A percentile compares a stretch with the other conserved stretches of the same genome.
These are phyloP conservation scores for Psilocybe cubensis DNA, from an alignment of 768 basidiomycete genomes.

Conservation along the genomic window DNA sequence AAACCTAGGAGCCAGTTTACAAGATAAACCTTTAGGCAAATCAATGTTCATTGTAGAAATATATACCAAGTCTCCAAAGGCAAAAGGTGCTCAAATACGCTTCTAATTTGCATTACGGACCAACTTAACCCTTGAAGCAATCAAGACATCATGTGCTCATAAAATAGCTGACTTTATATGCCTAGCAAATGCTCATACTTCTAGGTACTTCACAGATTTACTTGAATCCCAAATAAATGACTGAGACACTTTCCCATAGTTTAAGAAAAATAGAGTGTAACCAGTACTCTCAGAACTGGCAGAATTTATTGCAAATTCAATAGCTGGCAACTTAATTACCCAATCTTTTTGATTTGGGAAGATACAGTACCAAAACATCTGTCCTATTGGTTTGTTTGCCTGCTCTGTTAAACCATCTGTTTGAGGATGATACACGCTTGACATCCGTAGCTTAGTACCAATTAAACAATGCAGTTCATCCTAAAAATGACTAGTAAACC, in stretches of 20 bases:
- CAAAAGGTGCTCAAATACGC: conserved; percentile 19
- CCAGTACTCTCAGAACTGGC: conserved; percentile 23
- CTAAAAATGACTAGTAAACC: conserved; percentile 15
- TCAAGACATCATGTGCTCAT: conserved; percentile 36
- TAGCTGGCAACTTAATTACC: conserved; percentile 28
- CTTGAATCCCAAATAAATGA: conserved; percentile 23
- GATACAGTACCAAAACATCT: conserved; percentile 27
- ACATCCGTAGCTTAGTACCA: conserved; percentile 11
- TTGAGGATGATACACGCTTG: conserved; percentile 10
- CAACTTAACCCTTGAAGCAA: conserved; percentile 32
- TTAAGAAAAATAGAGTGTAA: conserved; percentile 29
- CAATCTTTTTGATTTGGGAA: conserved; percentile 33
- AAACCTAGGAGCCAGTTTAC: conserved; percentile 26
- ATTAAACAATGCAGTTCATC: conserved; percentile 9
- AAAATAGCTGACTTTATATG: conserved; percentile 27
- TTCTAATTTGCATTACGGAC: conserved; percentile 29
- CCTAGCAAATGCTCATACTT: conserved; percentile 20
- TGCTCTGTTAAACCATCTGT: conserved; percentile 15
- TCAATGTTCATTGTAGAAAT: conserved; percentile 21
- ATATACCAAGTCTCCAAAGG: conserved; percentile 20
- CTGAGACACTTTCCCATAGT: conserved; percentile 20
- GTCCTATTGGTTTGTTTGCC: conserved; percentile 21
- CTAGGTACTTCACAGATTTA: conserved; percentile 17
- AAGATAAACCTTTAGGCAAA: conserved; percentile 21
- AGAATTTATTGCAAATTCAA: too few species aligned